These are phyloP conservation scores for Malassezia furfur DNA, from an alignment of 1,284 basidiomycete genomes.

Conservation along the genomic window DNA sequence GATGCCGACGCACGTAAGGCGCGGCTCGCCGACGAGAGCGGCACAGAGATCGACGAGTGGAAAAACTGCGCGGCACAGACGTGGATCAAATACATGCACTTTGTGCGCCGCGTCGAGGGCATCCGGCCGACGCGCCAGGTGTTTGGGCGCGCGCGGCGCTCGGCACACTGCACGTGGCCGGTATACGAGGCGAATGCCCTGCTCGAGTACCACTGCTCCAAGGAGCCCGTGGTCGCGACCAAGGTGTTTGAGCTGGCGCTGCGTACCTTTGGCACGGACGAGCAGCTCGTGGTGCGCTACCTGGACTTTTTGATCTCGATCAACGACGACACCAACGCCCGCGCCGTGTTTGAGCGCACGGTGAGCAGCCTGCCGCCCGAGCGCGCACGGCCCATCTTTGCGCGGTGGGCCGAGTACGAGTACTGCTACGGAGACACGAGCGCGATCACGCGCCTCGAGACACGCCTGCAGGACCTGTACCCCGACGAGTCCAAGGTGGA, in stretches of 20 bases:
- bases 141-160: slow-evolving; percentile 76
- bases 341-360: slow-evolving; percentile 84
- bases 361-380: slow-evolving; percentile 70
- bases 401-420: slow-evolving; percentile 88
- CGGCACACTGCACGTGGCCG: slow-evolving; percentile 78
- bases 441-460: slow-evolving; percentile 76
- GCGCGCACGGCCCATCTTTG: slow-evolving; percentile 77
- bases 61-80: slow-evolving; percentile 53
- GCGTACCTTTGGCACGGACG: slow-evolving; percentile 70
- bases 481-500: slow-evolving; percentile 79
- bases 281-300: slow-evolving; percentile 68
- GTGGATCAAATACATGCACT: slow-evolving; percentile 83
- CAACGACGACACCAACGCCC: slow-evolving; percentile 92
- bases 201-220: slow-evolving; percentile 91
- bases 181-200: slow-evolving; percentile 79
- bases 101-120: slow-evolving; percentile 73
- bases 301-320: slow-evolving; percentile 84
- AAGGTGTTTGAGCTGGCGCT: slow-evolving; percentile 92
- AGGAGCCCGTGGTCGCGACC: slow-evolving; percentile 71
- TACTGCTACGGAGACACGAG: slow-evolving; percentile 90
- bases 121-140: slow-evolving; percentile 66
- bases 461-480: slow-evolving; percentile 75
- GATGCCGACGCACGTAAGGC: slow-evolving; percentile 49
- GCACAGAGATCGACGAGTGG: slow-evolving; percentile 52
- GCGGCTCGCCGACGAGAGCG: slow-evolving; percentile 34